Base-by-base conservation (phyloP, 2,329 filamentous ascomycete genomes). In the Diplodia seriata region DNA sequence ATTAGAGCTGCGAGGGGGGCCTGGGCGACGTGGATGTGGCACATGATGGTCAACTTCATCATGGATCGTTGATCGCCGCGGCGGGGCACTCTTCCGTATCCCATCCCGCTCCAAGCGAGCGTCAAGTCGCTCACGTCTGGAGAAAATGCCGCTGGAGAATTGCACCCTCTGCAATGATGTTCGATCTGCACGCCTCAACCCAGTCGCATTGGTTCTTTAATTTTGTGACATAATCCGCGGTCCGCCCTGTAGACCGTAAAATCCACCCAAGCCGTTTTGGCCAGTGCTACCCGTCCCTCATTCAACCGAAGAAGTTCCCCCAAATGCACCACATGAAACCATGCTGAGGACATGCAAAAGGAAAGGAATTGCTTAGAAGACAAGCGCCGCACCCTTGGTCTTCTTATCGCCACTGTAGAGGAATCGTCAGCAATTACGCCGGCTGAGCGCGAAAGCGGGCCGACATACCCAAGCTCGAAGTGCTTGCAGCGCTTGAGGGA, bases 401-500 rank as follows among this genome's bases (percentile, higher is more conserved):
- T 99, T 99, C 94, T 99, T 99, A 91, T 99, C 95, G 90, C 95
- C 95, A 90, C 95, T 97, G 77, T 78, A 70, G 72, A 23, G 64
- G 70, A 73, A 14, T 5, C 59, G 38, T 51, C 40, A 62, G 51
- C 53, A 70, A 29, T 33, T 67, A 23, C 12, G 20, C 11, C 70
- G 49, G 15, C 8, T 23, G 14, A 1, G 4, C 29, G 38, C 59
- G 36, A 2, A 4, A 49, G n/a, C 23, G 31, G 33, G 20, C 18
- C 14, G 31, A 89, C 92, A 74, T 93, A 97, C 92, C 93, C 95
- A 81, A 99, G 87, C 88, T 99, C 95, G 86, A 99, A 99, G 90
- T 99, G 95, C 92, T 99, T 99, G 93, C 95, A 99, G 83, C 95
- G 93, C 92, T 99, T 99, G 85, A 99, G 88, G 77, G 95, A 89